These are phyloP conservation scores for Cladosporium sp. DNA, from an alignment of 2,329 filamentous ascomycete species.

Conservation along the genomic window DNA sequence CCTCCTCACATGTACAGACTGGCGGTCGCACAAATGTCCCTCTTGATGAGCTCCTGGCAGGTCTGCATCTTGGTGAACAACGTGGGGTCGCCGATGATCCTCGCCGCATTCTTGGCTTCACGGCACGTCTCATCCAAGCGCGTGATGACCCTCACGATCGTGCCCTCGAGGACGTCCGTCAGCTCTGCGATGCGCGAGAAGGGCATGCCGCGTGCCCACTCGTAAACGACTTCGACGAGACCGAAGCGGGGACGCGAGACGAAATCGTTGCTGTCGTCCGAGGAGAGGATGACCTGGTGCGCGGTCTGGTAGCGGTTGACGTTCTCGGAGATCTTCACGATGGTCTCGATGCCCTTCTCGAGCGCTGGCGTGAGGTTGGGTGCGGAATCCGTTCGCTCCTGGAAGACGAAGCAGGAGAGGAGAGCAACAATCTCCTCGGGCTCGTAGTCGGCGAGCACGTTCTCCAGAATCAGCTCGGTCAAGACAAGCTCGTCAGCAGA, in stretches of 20 bases:
- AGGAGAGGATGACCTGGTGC: slow-evolving; percentile 86
- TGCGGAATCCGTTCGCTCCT: slow-evolving; percentile 84
- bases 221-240: slow-evolving; percentile 95
- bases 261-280: slow-evolving; percentile 91
- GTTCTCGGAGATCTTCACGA: slow-evolving; percentile 86
- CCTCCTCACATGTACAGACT: slow-evolving; percentile 91
- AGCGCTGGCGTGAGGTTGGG: slow-evolving; percentile 79
- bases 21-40: slow-evolving; percentile 88
- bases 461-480: slow-evolving; percentile 93
- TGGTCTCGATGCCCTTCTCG: slow-evolving; percentile 76
- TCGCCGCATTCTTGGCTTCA: slow-evolving; percentile 94
- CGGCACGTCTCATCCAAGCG: slow-evolving; percentile 92
- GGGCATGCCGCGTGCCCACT: slow-evolving; percentile 96
- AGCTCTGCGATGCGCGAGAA: slow-evolving; percentile 97
- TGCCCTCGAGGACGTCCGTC: slow-evolving; percentile 95
- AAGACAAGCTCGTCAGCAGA: slow-evolving; percentile 94
- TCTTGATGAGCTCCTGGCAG: slow-evolving; percentile 96
- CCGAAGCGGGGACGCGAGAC: slow-evolving; percentile 83
- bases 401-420: slow-evolving; percentile 92
- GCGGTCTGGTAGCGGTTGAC: slow-evolving; percentile 85
- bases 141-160: slow-evolving; percentile 93
- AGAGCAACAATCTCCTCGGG: slow-evolving; percentile 95
- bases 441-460: slow-evolving; percentile 91
- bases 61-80: slow-evolving; percentile 96
- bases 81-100: slow-evolving; percentile 90